A percentile compares a stretch with the other conserved stretches of the same genome.
phyloP scores from a whole-genome alignment of 1,139 yeast genomes.

The Pichia sp. region DNA sequence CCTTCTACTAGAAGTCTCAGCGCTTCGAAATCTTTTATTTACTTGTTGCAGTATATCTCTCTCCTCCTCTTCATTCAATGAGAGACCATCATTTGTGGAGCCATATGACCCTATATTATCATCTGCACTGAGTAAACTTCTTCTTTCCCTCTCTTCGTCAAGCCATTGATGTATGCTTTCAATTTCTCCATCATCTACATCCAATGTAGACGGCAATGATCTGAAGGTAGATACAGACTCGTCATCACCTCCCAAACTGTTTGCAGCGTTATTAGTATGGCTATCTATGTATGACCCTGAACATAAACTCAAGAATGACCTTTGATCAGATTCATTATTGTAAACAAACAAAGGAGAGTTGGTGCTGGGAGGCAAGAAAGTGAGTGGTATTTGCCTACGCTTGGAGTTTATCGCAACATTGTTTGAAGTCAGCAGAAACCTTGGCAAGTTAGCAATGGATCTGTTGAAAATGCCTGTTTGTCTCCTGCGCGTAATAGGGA shows the following conservation, averaged over 20 bases:
- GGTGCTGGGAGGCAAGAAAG: conserved; percentile 67
- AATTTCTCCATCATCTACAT: conserved; percentile 37
- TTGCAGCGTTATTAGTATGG: conserved; percentile 25
- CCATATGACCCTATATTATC: conserved; percentile 16
- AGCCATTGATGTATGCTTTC: conserved; percentile 57
- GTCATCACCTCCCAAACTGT: conserved; percentile 34
- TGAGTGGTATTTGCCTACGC: conserved; percentile 37
- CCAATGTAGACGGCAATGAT: conserved; percentile 59
- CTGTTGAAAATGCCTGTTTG: conserved; percentile 19
- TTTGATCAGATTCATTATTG: conserved; percentile 54
- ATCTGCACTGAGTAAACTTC: conserved; percentile 28
- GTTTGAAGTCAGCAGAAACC: conserved; percentile 21
- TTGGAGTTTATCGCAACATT: conserved; percentile 27
- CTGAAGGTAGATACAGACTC: conserved; percentile 47
- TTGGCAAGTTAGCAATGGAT: conserved; percentile 20
- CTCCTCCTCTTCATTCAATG: conserved; percentile 28
- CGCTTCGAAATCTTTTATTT: conserved; percentile 21
- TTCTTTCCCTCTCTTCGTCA: conserved; percentile 58
- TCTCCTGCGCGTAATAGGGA: conserved; percentile 16
- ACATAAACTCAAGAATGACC: conserved; percentile 52
- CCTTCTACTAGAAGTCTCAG: conserved; percentile 7
- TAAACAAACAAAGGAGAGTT: conserved; percentile 59
- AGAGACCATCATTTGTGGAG: neutral
- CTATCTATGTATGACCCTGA: conserved; percentile 38
- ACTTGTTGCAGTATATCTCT: conserved; percentile 21